phyloP scores from a whole-genome alignment of 257 asterid species.

The Solanum sparsipilum region DNA sequence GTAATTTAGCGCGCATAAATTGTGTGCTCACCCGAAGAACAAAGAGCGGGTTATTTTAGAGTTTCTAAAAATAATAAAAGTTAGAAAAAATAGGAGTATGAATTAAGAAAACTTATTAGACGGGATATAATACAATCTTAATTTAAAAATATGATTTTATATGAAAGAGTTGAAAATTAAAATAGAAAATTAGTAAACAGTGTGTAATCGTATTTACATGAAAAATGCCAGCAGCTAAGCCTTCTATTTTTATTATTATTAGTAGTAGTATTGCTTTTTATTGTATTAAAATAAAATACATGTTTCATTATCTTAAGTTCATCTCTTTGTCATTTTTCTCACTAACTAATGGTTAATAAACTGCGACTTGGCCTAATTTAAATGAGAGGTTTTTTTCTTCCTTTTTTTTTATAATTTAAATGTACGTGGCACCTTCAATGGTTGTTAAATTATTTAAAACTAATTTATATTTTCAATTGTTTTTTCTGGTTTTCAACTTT shows the following conservation, averaged over 20 bases:
- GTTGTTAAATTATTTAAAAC: neutral
- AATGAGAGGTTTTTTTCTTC: neutral
- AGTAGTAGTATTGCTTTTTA: neutral
- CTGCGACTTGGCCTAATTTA: neutral
- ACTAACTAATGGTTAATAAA: neutral
- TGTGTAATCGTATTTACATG: neutral
- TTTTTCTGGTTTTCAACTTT: neutral
- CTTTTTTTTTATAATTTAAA: neutral
- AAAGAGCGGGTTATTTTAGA: too few relatives aligned
- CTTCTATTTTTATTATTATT: neutral
- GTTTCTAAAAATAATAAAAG: too few relatives aligned
- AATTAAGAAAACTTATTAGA: too few relatives aligned
- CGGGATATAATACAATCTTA: too few relatives aligned
- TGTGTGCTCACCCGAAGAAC: too few relatives aligned
- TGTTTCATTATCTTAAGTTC: neutral
- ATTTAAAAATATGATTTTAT: too few relatives aligned
- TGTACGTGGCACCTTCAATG: neutral
- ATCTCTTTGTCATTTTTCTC: neutral
- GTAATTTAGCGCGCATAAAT: too few relatives aligned
- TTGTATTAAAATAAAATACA: neutral
- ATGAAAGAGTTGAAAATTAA: too few relatives aligned
- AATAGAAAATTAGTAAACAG: too few relatives aligned
- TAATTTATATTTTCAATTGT: neutral
- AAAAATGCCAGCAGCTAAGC: neutral
- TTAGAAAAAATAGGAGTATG: fast-evolving